A percentile compares a stretch with the other conserved stretches of the same genome.
phyloP scores from a whole-genome alignment of 495 filamentous ascomycete genomes.

The Lasiosphaeria ovina region DNA sequence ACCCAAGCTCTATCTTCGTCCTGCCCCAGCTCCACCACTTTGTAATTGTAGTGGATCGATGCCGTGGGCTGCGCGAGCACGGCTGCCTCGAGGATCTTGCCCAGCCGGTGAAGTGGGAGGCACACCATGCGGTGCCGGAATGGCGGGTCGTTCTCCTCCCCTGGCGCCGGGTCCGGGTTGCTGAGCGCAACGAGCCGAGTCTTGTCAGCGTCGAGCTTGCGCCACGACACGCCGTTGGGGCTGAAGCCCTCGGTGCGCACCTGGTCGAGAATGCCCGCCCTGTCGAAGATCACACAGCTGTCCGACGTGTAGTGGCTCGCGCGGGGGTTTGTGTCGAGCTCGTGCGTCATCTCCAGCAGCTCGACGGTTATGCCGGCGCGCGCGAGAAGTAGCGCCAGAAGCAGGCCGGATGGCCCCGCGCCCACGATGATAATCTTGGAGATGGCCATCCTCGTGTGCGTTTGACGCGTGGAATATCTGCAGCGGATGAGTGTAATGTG shows the following conservation, averaged over 20 bases:
- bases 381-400: constrained; percentile 54
- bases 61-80: constrained; percentile 11
- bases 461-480: neutral
- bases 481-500: neutral
- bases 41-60: constrained; percentile 27
- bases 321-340: constrained; percentile 55
- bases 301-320: constrained; percentile 52
- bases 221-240: constrained; percentile 47
- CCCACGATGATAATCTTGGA: constrained; percentile 52
- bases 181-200: constrained; percentile 26
- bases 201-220: constrained; percentile 42
- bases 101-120: constrained; percentile 47
- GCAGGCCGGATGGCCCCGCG: constrained; percentile 56
- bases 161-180: constrained; percentile 8
- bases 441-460: constrained; percentile 14
- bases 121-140: constrained; percentile 47
- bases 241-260: constrained; percentile 41
- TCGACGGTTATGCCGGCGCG: constrained; percentile 52
- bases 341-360: constrained; percentile 49
- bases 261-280: constrained; percentile 51
- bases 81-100: constrained; percentile 22
- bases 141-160: constrained; percentile 19
- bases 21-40: constrained; percentile 42
- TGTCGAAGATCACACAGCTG: constrained; percentile 43
- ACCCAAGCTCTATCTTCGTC: constrained; percentile 43